A percentile compares a stretch with the other conserved stretches of the same genome.
phyloP scores from a whole-genome alignment of 2,329 filamentous ascomycete species.

The Penicillium sclerotigenum region DNA sequence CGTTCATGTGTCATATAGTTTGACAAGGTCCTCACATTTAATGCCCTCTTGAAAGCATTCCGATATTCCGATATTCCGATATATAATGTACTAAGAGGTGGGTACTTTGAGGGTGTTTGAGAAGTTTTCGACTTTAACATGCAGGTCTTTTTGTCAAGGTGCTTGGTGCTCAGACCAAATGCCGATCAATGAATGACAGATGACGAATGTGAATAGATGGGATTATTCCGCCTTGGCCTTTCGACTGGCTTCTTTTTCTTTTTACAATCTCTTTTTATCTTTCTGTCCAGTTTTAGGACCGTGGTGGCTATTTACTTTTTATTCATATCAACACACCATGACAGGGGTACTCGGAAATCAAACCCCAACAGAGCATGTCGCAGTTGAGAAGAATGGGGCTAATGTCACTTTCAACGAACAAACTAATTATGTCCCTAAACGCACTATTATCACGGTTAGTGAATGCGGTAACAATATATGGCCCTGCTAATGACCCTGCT shows the following conservation, averaged over 20 bases:
- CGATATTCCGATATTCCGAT: background rate
- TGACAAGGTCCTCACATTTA: too few relatives aligned
- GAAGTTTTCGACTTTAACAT: slow-evolving; percentile 22
- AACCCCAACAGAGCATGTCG: slow-evolving; percentile 1
- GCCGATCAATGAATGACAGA: slow-evolving; percentile 1
- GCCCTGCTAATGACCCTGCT: background rate
- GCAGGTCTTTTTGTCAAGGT: slow-evolving; percentile 20
- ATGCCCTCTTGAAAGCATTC: too few relatives aligned
- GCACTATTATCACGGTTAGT: slow-evolving; percentile 52
- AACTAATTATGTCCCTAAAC: slow-evolving; percentile 54
- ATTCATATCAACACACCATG: slow-evolving; percentile 12
- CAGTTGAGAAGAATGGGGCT: slow-evolving; percentile 9
- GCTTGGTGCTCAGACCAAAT: slow-evolving; percentile 6
- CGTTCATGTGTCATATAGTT: background rate
- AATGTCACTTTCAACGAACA: slow-evolving; percentile 50
- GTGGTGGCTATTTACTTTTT: background rate
- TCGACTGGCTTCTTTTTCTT: background rate
- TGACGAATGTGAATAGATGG: background rate
- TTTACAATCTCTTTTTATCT: background rate
- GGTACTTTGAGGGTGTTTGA: slow-evolving; percentile 35
- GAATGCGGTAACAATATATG: background rate
- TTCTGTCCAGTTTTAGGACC: background rate
- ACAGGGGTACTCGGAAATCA: slow-evolving; percentile 12
- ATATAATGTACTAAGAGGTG: background rate
- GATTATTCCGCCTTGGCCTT: background rate